Conservation (phyloP, 2,329 filamentous ascomycete species). For the Chaetoscypha palmicola region DNA sequence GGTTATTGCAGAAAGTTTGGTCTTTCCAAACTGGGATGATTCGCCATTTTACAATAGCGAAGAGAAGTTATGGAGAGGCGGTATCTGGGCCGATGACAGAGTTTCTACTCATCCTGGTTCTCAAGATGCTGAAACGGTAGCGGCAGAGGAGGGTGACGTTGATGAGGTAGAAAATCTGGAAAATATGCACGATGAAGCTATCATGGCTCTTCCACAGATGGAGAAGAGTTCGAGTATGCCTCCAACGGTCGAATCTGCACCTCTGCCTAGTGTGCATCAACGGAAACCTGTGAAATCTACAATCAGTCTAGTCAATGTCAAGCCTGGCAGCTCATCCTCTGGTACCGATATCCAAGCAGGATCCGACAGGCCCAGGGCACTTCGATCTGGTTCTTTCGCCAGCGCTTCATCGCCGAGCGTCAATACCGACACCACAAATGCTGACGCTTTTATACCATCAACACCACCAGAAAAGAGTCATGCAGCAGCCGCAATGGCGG, state of each 20-base stretch:
- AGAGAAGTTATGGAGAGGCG: slow-evolving; percentile 72
- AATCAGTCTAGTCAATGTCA: slow-evolving; percentile 21
- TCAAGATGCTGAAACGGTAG: slow-evolving; percentile 33
- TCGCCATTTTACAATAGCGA: slow-evolving; percentile 81
- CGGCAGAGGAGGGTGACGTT: slow-evolving; percentile 40
- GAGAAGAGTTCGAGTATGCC: slow-evolving; percentile 52
- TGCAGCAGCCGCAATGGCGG: slow-evolving; percentile 60
- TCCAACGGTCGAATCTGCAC: slow-evolving; percentile 33
- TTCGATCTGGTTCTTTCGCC: slow-evolving; percentile 57
- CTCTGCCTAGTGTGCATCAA: slow-evolving; percentile 42
- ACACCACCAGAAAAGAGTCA: slow-evolving; percentile 48
- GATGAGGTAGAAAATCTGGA: slow-evolving; percentile 34
- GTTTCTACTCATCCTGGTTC: slow-evolving; percentile 37
- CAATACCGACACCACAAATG: slow-evolving; percentile 58
- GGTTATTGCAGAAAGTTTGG: slow-evolving; percentile 84
- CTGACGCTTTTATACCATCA: slow-evolving; percentile 54
- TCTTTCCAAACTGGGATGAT: slow-evolving; percentile 94
- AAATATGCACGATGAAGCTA: slow-evolving; percentile 33
- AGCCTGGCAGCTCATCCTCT: slow-evolving; percentile 40
- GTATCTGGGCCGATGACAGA: slow-evolving; percentile 63
- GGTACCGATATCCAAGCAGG: slow-evolving; percentile 40
- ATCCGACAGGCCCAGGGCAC: slow-evolving; percentile 43
- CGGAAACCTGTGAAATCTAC: slow-evolving; percentile 36
- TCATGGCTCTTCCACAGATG: slow-evolving; percentile 36
- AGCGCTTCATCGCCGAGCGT: slow-evolving; percentile 58